Base-by-base conservation (phyloP, 2,329 filamentous ascomycete genomes). In the Paraconiothyrium sp. region DNA sequence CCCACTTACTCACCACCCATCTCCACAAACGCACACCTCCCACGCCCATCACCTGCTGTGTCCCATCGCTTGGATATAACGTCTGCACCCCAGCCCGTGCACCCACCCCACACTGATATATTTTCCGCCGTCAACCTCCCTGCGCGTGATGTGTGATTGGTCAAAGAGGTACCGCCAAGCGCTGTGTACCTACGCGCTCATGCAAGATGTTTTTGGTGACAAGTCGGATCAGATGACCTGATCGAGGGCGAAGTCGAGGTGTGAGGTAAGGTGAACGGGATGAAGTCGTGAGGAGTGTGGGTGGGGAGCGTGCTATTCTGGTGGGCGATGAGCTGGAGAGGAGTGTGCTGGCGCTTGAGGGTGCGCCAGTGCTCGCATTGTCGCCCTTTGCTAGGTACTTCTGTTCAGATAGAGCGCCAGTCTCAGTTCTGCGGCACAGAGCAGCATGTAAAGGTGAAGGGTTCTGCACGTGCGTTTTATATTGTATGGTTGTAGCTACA, bases 61-160 rank as follows among this genome's bases (percentile, higher is more conserved):
- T 37, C 35, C 54, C 54, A 47, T 56, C 54, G 54, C 54, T 56
- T 56, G 54, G 54, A 56, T 56, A 56, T 56, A 55, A 24, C 52
- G 27, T 32, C 46, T 32, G 30, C 22, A 32, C 46, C 30, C 46
- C 14, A 56, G 54, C 54, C 32, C 32, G n/a, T 41, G 35, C 50
- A 54, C 24, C 35, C 50, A 54, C 50, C 35, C 50, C 50, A 54
- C 50, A 54, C 50, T 41, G n/a, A n/a, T 16, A 22, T 54, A 20
- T 55, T 35, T 43, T n/a, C 37, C 39, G 39, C 39, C 27, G 27
- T 35, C 39, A 44, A 11, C 46, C 37, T 39, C 35, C 35, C 6
- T 32, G 27, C 27, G 6, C 27, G 13, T 14, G 5, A 13, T 13
- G 3, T 13, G 11, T 14, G 10, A 55, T 55, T 55, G 52, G 52